A percentile compares a stretch with the other conserved stretches of the same genome.
Conservation (phyloP, 2,329 filamentous ascomycete species). For the Phoma herbarum region DNA sequence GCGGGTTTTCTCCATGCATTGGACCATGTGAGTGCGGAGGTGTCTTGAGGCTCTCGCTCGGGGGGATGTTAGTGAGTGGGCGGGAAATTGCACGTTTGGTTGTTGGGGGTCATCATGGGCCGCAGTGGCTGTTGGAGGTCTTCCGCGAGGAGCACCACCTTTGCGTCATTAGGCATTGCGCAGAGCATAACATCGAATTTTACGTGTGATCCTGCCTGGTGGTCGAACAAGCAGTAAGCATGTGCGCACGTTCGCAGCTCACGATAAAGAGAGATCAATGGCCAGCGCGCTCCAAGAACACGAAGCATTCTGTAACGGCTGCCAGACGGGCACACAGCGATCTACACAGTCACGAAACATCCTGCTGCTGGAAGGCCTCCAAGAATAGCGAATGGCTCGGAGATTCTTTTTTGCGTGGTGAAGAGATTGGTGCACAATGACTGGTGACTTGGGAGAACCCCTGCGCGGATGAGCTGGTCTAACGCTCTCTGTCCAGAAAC, state of each 20-base stretch:
- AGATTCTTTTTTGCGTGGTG: slow-evolving; percentile 25
- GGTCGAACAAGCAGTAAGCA: neutral
- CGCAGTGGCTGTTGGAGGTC: slow-evolving; percentile 7
- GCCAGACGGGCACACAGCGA: slow-evolving; percentile 2
- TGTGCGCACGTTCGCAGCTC: neutral
- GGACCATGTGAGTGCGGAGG: slow-evolving; percentile 16
- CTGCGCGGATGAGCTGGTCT: slow-evolving; percentile 7
- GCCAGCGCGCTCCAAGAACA: slow-evolving; percentile 8
- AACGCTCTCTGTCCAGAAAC: slow-evolving; percentile 15
- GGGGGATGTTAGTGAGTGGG: slow-evolving; percentile 8
- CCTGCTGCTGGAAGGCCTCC: slow-evolving; percentile 19
- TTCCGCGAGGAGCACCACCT: slow-evolving; percentile 1
- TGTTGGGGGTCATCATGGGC: slow-evolving; percentile 22
- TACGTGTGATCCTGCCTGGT: neutral
- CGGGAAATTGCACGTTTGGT: slow-evolving; percentile 23
- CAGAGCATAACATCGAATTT: neutral
- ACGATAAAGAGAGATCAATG: neutral
- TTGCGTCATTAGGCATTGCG: slow-evolving; percentile 10
- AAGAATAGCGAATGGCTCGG: slow-evolving; percentile 26
- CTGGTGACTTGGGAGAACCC: slow-evolving; percentile 7
- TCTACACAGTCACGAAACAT: slow-evolving; percentile 18
- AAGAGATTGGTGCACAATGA: slow-evolving; percentile 8
- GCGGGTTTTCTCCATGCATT: slow-evolving; percentile 16
- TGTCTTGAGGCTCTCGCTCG: slow-evolving; percentile 11
- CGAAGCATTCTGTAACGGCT: slow-evolving; percentile 17